These are phyloP conservation scores for Salvia sclarea DNA, from an alignment of 305 asterid species.

Conservation along the genomic window DNA sequence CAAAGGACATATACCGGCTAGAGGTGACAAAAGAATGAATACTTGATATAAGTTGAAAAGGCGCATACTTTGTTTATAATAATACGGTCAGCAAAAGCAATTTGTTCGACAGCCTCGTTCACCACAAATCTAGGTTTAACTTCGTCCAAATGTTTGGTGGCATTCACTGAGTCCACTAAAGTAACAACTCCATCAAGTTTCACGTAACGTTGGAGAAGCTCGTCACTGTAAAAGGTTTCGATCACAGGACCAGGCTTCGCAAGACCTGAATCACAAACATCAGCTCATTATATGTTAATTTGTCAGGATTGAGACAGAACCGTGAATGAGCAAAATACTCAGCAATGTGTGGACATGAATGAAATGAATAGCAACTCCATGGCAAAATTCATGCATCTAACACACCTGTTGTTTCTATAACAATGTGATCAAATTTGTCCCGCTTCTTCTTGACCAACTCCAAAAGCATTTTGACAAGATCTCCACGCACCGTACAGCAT, in stretches of 20 bases:
- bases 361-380: neutral
- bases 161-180: constrained; percentile 80
- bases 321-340: neutral
- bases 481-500: constrained; percentile 96
- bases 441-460: constrained; percentile 79
- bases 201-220: constrained; percentile 72
- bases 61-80: constrained; percentile 73
- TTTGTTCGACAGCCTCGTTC: constrained; percentile 94
- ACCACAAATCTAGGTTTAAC: constrained; percentile 95
- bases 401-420: constrained; percentile 93
- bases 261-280: constrained; percentile 62
- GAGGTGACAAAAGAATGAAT: constrained; percentile 17
- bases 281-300: neutral
- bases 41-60: constrained; percentile 2
- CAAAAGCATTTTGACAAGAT: constrained; percentile 92
- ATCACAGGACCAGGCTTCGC: constrained; percentile 99
- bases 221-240: constrained; percentile 89
- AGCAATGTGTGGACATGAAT: constrained; percentile 3
- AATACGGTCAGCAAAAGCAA: constrained; percentile 96
- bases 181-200: constrained; percentile 98
- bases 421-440: constrained; percentile 86
- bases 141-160: constrained; percentile 73
- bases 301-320: constrained; percentile 4
- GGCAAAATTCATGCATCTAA: constrained; percentile 14
- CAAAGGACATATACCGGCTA: constrained; percentile 24